Base-by-base conservation (phyloP, 345 rosid species). In the Limnanthes douglasii region DNA sequence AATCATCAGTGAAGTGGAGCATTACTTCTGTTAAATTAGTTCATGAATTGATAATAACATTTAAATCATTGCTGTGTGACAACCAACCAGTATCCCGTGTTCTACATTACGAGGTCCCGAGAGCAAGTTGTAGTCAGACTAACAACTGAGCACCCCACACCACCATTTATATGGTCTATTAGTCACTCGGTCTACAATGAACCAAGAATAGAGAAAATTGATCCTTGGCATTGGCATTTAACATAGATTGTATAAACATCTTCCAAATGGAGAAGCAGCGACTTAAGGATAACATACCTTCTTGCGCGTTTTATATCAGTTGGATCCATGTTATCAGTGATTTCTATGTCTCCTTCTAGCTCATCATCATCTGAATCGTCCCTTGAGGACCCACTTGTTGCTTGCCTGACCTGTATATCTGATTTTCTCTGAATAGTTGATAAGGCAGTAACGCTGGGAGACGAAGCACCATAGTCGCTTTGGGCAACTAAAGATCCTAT, bases 281-380 rank as follows among this genome's bases (percentile, higher is more conserved):
- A 28, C n/a, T n/a, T n/a, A n/a, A n/a, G n/a, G n/a, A n/a, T 12
- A 45, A 27, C 7, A 19, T 37, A 82, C 94, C 95, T 83, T 54
- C 83, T 75, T 19, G 65, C 73, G 43, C 83, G 83, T 53, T 66
- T 83, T 4, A 43, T 68, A 46, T 69, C 80, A 49, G 56, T 50
- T 4, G 74, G 93, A 55, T 60, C 79, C 59, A 21, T 38, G 44
- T 61, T 50, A 23, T 67, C 84, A 26, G 74, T 59, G 18, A 69
- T 85, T 62, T 67, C 96, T 12, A 68, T 80, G 52, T 84, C 96
- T 42, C 76, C 86, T 37, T 90, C 88, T 60, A 80, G 75, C 18
- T 78, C 98, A 20, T 90, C 95, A 43, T 83, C 90, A 37, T 73
- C 78, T 5, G 92, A 74, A 66, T 78, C 85, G 8, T 78, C 92